phyloP scores from a whole-genome alignment of 371 early-diverging fungal genomes.

The Gilbertella persicaria region DNA sequence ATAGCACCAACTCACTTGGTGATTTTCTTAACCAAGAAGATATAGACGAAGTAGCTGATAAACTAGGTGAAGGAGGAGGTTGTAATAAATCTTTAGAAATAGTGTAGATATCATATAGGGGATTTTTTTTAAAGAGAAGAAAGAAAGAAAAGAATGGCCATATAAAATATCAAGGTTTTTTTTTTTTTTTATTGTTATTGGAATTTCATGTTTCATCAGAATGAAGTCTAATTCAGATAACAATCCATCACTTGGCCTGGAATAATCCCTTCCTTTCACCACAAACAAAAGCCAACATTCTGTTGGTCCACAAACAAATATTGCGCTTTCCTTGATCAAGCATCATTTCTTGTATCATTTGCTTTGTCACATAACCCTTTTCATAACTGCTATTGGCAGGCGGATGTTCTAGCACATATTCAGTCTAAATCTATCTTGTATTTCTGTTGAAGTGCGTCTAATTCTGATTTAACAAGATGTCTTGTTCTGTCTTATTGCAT shows the following conservation, averaged over 20 bases:
- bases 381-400: conserved; percentile 19
- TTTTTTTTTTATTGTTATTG: conserved; percentile 16
- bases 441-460: conserved; percentile 30
- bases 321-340: conserved; percentile 12
- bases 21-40: conserved; percentile 34
- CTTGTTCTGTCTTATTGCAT: conserved; percentile 52
- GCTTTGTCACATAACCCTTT: conserved; percentile 22
- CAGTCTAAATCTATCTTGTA: conserved; percentile 37
- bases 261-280: conserved; percentile 42
- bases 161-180: conserved; percentile 1
- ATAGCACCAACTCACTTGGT: conserved; percentile 28
- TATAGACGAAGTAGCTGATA: conserved; percentile 25
- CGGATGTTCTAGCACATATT: conserved; percentile 37
- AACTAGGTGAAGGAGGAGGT: conserved; percentile 26
- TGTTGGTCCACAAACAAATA: conserved; percentile 53
- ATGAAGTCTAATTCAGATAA: conserved; percentile 31
- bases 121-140: conserved; percentile 8
- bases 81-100: not conserved
- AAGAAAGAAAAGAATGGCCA: conserved; percentile 6
- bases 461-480: conserved; percentile 52
- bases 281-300: conserved; percentile 38
- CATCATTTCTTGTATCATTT: conserved; percentile 22
- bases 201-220: conserved; percentile 49
- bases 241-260: conserved; percentile 46
- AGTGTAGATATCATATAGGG: conserved; percentile 3